Conservation (phyloP, 164 flowering plant genomes). For the Nelumbo lutea region DNA sequence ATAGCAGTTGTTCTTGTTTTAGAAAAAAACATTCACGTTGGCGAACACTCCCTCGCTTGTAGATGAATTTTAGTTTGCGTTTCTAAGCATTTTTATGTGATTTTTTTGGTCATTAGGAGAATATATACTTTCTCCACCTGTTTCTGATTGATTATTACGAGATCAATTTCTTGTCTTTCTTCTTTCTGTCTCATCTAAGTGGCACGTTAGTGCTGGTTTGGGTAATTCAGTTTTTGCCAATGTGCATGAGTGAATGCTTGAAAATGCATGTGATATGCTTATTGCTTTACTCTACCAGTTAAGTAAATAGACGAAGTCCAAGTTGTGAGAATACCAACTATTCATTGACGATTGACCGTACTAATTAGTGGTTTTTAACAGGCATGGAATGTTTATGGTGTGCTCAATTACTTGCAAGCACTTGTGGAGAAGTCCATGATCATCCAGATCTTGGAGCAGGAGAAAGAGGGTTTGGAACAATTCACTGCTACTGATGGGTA, state of each 20-base stretch:
- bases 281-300: background rate
- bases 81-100: too few species aligned
- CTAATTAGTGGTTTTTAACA: constrained; percentile 16
- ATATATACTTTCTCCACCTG: too few species aligned
- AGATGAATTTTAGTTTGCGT: too few species aligned
- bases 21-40: too few species aligned
- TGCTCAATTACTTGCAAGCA: constrained; percentile 92
- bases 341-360: background rate
- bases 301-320: background rate
- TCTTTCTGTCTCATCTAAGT: background rate
- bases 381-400: constrained; percentile 99
- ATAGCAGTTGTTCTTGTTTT: too few species aligned
- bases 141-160: too few species aligned
- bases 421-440: constrained; percentile 94
- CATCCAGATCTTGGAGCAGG: constrained; percentile 77
- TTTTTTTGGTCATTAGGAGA: too few species aligned
- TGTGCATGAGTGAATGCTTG: background rate
- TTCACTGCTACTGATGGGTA: constrained; percentile 96
- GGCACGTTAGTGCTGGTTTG: background rate
- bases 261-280: background rate
- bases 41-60: too few species aligned
- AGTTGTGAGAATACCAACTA: background rate
- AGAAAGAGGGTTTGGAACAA: constrained; percentile 88
- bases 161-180: too few species aligned
- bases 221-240: background rate